phyloP scores from a whole-genome alignment of 495 filamentous ascomycete species.

The Neurospora sp. region DNA sequence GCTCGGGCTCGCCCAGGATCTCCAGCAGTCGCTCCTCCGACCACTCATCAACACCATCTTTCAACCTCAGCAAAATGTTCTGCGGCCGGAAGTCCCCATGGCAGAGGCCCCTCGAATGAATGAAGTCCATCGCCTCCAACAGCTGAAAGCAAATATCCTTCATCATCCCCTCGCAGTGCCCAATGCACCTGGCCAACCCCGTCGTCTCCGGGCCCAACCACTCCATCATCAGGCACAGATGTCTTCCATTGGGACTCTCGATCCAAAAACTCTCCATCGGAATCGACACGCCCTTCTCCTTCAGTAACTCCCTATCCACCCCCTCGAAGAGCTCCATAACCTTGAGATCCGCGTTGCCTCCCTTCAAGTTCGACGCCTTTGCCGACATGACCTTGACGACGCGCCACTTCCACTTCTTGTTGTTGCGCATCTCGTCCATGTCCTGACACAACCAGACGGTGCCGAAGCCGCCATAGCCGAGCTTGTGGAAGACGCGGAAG shows the following conservation, averaged over 20 bases:
- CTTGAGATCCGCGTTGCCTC: not conserved
- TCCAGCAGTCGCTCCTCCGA: constrained; percentile 3
- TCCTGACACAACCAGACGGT: constrained; percentile 2
- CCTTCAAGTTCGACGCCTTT: not conserved
- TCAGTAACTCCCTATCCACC: constrained; percentile 1
- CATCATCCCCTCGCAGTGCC: constrained; percentile 2
- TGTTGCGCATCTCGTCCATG: not conserved
- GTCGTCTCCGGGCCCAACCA: constrained; percentile 8
- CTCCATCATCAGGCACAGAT: constrained; percentile 24
- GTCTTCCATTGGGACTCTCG: constrained; percentile 27
- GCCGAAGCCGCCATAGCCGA: not conserved
- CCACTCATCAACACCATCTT: constrained; percentile 13
- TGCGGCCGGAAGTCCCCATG: constrained; percentile 18
- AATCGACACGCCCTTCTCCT: constrained; percentile 5
- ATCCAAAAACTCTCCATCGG: constrained; percentile 24
- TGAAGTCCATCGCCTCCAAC: constrained; percentile 9
- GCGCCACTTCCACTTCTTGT: constrained; percentile 8
- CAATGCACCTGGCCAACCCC: not conserved
- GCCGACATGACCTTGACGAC: constrained; percentile 19
- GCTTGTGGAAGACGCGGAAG: constrained; percentile 1
- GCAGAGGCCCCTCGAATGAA: constrained; percentile 13
- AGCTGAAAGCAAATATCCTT: constrained; percentile 18
- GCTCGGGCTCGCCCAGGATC: constrained; percentile 7
- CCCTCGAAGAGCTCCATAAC: constrained; percentile 3
- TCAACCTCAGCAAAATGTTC: constrained; percentile 16